Base-by-base conservation (phyloP, 208 protist species). In the Acanthamoeba pearcei region DNA sequence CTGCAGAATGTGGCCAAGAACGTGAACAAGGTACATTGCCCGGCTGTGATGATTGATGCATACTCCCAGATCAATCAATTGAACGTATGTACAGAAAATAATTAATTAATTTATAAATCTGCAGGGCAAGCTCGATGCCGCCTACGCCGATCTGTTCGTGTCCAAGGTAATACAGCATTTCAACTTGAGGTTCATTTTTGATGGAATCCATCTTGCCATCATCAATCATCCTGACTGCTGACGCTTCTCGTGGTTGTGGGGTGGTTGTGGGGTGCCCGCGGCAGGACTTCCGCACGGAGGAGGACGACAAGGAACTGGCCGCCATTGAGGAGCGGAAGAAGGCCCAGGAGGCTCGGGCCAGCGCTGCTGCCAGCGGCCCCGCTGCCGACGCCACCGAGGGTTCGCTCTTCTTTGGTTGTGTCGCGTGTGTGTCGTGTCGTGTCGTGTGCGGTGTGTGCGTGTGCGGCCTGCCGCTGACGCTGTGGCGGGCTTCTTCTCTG, bases 261-360 rank as follows among this genome's bases (percentile, higher is more conserved):
- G n/a, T n/a, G n/a, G n/a, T n/a, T n/a, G 38, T 38, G 38, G 38
- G 38, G 38, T 42, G 38, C 38, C 24, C 12, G 46, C 8, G 46
- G 46, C 46, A 80, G 80, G 80, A 88, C 29, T 88, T 88, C 80
- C 80, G 80, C 17, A 64, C 51, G 15, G 80, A 88, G 80, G 80
- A 88, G 17, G 80, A 88, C 80, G 80, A 88, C 51, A 55, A 88
- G 53, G 80, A 55, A 27, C 80, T 49, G 42, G 53, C 46, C 51
- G 53, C 46, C 51, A 64, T 66, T 6, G 80, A 88, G 46, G 80
- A 88, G 29, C 12, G 53, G 35, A 88, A 88, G 80, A 88, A 88
- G 53, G 51, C 46, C 10, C 51, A 88, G 46, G 80, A 88, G 80
- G 80, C 80, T 0, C 9, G 29, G 2, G 80, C 80, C 35, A 55